Conservation (phyloP, 2,329 filamentous ascomycete species). For the Arthrobotrys pseudoclavata region DNA sequence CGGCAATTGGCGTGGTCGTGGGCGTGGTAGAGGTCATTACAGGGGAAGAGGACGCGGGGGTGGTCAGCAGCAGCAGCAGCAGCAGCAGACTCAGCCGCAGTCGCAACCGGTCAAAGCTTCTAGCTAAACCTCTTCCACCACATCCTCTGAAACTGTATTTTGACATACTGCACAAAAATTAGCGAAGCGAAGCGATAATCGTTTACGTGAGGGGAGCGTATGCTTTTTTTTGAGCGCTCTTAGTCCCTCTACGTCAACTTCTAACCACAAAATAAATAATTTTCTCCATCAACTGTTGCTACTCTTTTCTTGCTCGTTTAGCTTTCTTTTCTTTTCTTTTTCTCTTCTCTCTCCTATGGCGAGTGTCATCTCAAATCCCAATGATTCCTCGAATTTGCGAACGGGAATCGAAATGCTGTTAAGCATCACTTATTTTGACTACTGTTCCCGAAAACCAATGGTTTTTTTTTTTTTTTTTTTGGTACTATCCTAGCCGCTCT, state of each 20-base stretch:
- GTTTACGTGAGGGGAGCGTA: neutral
- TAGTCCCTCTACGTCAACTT: neutral
- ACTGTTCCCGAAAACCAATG: conserved; percentile 9
- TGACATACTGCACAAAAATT: neutral
- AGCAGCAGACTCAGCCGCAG: conserved; percentile 5
- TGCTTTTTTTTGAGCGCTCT: conserved; percentile 3
- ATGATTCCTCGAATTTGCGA: conserved; percentile 25
- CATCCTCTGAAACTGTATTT: neutral
- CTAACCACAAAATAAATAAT: neutral
- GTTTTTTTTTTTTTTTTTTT: neutral
- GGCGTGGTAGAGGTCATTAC: conserved; percentile 70
- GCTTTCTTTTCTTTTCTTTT: neutral
- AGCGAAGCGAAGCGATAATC: neutral
- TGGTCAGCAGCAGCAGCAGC: conserved; percentile 30
- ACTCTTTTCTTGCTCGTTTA: conserved; percentile 6
- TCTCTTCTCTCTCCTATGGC: neutral
- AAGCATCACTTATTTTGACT: neutral
- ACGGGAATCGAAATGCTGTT: conserved; percentile 23
- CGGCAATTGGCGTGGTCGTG: conserved; percentile 80
- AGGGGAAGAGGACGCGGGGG: conserved; percentile 68
- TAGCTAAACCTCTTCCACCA: conserved; percentile 30
- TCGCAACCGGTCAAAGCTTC: conserved; percentile 63
- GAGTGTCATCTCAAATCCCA: neutral
- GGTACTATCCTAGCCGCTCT: neutral
- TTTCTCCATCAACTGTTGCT: neutral